Base-by-base conservation (phyloP, 2,329 filamentous ascomycete genomes). In the Cadophora sp. region DNA sequence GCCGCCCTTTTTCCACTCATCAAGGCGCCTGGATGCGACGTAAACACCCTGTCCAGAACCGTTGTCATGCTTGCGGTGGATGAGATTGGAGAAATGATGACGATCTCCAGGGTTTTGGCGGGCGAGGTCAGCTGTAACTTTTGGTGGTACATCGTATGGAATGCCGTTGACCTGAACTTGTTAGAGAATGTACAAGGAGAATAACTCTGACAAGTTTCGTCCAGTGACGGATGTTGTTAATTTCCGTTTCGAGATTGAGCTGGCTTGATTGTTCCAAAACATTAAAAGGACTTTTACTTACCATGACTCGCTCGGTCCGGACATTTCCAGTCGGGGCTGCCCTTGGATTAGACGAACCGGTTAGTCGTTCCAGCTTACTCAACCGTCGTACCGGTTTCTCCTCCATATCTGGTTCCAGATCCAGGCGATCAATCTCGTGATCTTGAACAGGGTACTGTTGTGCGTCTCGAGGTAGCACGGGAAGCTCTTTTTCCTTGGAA, bases 1-100 rank as follows among this genome's bases (percentile, higher is more conserved):
- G 0, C 85, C 87, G 8, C 85, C 89, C 73, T 88, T 88, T 75
- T 86, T 89, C 91, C 91, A 94, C 75, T 94, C 91, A 41, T 92
- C 86, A 8, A 94, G 80, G 74, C 87, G 88, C 64, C 81, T 79
- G 0, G 87, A 83, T 4, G 85, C 81, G 36, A 86, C 79, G 75
- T 92, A 93, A 45, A 85, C 77, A 18, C 85, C 85, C 62, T 85
- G 66, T 78, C 41, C 86, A 82, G 11, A 85, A n/a, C 77, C 72
- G 53, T 79, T 67, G 18, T 72, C 68, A 43, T 73, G 70, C 13
- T 64, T 66, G 9, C 71, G 75, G 66, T 78, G 76, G 5, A 79
- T 48, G 2, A 78, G 56, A 50, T 74, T 69, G 11, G 73, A 64
- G 24, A 78, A 59, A 53, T 73, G 75, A 59, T 77, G 75, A 59